phyloP scores from a whole-genome alignment of 2,329 filamentous ascomycete species.

The Penicillium hordei region DNA sequence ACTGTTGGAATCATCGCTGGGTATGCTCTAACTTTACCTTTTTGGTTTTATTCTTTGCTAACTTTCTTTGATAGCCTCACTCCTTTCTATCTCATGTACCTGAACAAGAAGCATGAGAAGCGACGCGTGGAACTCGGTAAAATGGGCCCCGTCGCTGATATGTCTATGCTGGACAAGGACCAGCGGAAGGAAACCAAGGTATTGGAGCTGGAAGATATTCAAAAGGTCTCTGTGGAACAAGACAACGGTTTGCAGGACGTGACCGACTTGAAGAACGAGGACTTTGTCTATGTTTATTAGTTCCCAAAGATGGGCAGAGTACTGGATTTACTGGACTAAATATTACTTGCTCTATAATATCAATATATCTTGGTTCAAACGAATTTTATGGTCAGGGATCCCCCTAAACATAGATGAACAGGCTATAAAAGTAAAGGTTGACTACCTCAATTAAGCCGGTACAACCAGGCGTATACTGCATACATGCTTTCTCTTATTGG shows the following conservation, averaged over 20 bases:
- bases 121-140: slow-evolving; percentile 34
- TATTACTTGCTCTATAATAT: too few relatives aligned
- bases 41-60: not conserved
- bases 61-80: slow-evolving; percentile 22
- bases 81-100: slow-evolving; percentile 32
- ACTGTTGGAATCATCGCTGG: slow-evolving; percentile 30
- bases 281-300: slow-evolving; percentile 17
- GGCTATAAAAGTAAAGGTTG: too few relatives aligned
- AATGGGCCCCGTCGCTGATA: slow-evolving; percentile 29
- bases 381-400: too few relatives aligned
- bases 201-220: slow-evolving; percentile 13
- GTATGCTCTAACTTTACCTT: slow-evolving; percentile 3
- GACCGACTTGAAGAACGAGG: slow-evolving; percentile 14
- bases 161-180: slow-evolving; percentile 36
- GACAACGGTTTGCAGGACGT: slow-evolving; percentile 14
- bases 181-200: slow-evolving; percentile 8
- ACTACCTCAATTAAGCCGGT: too few relatives aligned
- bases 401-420: too few relatives aligned
- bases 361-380: too few relatives aligned
- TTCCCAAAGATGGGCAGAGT: not conserved
- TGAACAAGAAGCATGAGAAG: slow-evolving; percentile 34
- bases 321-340: not conserved
- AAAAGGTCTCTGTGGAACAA: slow-evolving; percentile 1
- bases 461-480: too few relatives aligned
- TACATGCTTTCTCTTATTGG: too few relatives aligned